Evolutionary conservation across 106 monocot species (phyloP).

Genomic region (Triglochin maritima): DNA sequence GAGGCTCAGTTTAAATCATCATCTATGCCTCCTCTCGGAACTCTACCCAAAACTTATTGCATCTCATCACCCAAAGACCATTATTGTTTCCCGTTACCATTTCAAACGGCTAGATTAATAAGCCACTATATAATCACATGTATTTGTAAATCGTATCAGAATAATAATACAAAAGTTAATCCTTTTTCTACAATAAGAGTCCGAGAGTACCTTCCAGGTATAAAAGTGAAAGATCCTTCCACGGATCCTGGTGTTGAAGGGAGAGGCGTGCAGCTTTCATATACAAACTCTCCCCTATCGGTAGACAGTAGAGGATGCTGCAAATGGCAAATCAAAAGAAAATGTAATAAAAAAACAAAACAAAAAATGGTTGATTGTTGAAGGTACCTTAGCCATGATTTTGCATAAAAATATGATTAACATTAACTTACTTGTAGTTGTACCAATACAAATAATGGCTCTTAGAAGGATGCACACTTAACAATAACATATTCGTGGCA

Average conservation of each 20-base stretch:
- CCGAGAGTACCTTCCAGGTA: slow-evolving; percentile 76
- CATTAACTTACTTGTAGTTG: background rate
- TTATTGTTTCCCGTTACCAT: too few species aligned
- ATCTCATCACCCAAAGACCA: too few species aligned
- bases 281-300: slow-evolving; percentile 62
- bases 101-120: too few species aligned
- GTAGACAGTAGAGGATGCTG: slow-evolving; percentile 63
- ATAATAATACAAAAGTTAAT: too few species aligned
- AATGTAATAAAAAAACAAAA: background rate
- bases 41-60: too few species aligned
- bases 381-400: background rate
- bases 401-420: background rate
- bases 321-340: slow-evolving; percentile 4
- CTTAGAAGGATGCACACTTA: too few species aligned
- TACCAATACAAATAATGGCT: background rate
- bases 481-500: too few species aligned
- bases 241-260: slow-evolving; percentile 45
- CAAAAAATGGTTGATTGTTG: background rate
- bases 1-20: too few species aligned
- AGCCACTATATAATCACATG: too few species aligned
- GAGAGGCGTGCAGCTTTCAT: slow-evolving; percentile 66
- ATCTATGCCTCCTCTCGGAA: too few species aligned
- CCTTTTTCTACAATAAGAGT: background rate
- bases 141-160: too few species aligned
- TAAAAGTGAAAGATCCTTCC: slow-evolving; percentile 87